Evolutionary conservation across 306 rosid species (phyloP).

Genomic region (Erythrophleum fordii): DNA sequence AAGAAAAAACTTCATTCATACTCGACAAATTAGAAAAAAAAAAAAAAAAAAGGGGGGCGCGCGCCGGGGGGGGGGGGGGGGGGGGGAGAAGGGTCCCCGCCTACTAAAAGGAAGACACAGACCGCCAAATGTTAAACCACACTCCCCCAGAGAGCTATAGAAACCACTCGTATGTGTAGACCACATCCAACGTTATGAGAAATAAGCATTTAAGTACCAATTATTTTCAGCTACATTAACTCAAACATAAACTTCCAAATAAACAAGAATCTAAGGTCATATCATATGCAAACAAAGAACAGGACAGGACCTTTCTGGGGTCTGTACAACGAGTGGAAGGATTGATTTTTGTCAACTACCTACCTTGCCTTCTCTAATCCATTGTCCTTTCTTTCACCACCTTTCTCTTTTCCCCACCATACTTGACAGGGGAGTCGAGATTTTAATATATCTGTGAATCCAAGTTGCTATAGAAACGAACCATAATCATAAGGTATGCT

Average conservation of each 20-base stretch:
- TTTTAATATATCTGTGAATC: slow-evolving; percentile 24
- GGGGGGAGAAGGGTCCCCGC: neutral
- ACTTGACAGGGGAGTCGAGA: slow-evolving; percentile 5
- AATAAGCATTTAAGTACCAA: slow-evolving; percentile 34
- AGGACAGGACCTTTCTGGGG: slow-evolving; percentile 47
- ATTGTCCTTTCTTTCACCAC: slow-evolving; percentile 23
- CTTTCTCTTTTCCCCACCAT: slow-evolving; percentile 10
- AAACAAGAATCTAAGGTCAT: slow-evolving; percentile 32
- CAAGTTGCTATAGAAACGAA: slow-evolving; percentile 41
- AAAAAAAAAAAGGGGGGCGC: neutral
- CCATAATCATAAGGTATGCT: slow-evolving; percentile 26
- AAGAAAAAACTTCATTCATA: neutral
- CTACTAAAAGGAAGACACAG: slow-evolving; percentile 6
- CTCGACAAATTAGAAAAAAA: neutral
- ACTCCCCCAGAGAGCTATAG: neutral
- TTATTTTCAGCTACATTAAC: slow-evolving; percentile 48
- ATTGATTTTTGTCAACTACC: slow-evolving; percentile 46
- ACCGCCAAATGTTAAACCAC: slow-evolving; percentile 11
- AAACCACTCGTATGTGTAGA: slow-evolving; percentile 7
- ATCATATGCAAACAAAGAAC: slow-evolving; percentile 40
- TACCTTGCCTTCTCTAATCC: slow-evolving; percentile 35
- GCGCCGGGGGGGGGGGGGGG: no score
- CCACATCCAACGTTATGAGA: slow-evolving; percentile 27
- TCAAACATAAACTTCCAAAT: slow-evolving; percentile 34
- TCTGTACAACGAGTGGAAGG: slow-evolving; percentile 52